Conservation (phyloP, 768 basidiomycete species). For the Chiua virens region DNA sequence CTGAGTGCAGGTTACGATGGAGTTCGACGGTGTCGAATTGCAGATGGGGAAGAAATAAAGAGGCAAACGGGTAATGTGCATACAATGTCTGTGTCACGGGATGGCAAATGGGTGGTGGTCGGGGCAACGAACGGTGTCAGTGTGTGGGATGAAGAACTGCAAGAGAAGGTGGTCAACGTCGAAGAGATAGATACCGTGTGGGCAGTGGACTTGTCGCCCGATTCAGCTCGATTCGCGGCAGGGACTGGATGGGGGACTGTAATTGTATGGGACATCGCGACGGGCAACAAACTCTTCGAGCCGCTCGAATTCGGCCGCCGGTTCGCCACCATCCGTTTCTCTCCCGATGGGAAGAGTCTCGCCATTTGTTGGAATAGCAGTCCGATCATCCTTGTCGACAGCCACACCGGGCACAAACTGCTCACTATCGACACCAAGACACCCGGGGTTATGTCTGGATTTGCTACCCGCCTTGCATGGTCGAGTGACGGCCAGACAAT, state of each 20-base stretch:
- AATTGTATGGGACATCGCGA: constrained; percentile 1
- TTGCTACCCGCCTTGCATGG: constrained; percentile 1
- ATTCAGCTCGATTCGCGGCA: constrained; percentile 3
- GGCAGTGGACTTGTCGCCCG: background rate
- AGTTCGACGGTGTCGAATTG: too few species aligned
- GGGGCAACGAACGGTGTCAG: background rate
- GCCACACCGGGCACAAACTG: background rate
- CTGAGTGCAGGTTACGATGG: too few species aligned
- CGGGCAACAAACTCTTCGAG: background rate
- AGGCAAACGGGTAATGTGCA: background rate
- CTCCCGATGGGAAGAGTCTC: background rate
- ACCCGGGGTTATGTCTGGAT: background rate
- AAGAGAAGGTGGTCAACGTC: background rate
- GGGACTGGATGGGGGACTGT: too few species aligned
- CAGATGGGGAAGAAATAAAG: too few species aligned
- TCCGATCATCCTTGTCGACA: background rate
- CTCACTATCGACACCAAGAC: background rate
- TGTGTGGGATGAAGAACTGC: background rate
- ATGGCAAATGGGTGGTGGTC: background rate
- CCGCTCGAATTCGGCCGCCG: background rate
- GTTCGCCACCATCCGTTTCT: background rate
- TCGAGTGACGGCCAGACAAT: background rate
- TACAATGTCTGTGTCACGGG: background rate
- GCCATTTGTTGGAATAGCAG: background rate
- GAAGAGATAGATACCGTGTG: background rate